Base-by-base conservation (phyloP, 2,329 filamentous ascomycete genomes). In the Curvularia eragrostidis region DNA sequence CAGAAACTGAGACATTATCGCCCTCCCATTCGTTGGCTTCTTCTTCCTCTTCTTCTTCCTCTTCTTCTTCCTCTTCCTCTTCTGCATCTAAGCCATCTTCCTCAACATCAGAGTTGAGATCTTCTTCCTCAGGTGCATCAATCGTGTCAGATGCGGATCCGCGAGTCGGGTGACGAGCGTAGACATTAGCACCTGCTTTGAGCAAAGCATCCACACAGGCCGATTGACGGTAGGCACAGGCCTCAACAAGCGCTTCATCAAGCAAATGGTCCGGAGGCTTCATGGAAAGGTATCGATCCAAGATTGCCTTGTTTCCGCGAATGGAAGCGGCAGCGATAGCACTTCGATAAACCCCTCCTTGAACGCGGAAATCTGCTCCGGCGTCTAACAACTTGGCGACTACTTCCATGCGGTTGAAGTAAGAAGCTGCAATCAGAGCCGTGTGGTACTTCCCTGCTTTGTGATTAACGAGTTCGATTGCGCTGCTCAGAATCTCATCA, bases 401-500 rank as follows among this genome's bases (percentile, higher is more conserved):
- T 3, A 69, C 48, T 1, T 69, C 64, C 10, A 56, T 23, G 1
- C 61, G 58, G 48, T 63, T 61, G 12, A 61, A 65, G 44, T 66
- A 67, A 2, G 62, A 56, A 6, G 72, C 70, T 36, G 64, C 65
- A 19, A 70, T 64, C 3, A 74, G 46, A 39, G 66, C 66, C 3
- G 64, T 67, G 13, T 60, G 52, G 32, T 70, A 70, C 34, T 67
- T 67, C 4, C 62, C 61, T 5, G 42, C 61, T 18, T 46, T 46
- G 21, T 58, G 56, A 24, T 66, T 65, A n/a, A 68, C 57, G 2
- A 63, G 50, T 34, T 68, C 59, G 15, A 64, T 57, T 1, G 57
- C 64, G 1, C 57, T 52, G 7, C 51, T 43, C 5, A 70, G 53
- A 23, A 70, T 42, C 19, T 56, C 49, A 18, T 66, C 58, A 30